These are phyloP conservation scores for Neurospora sp. DNA, from an alignment of 495 filamentous ascomycete genomes.

Conservation along the genomic window DNA sequence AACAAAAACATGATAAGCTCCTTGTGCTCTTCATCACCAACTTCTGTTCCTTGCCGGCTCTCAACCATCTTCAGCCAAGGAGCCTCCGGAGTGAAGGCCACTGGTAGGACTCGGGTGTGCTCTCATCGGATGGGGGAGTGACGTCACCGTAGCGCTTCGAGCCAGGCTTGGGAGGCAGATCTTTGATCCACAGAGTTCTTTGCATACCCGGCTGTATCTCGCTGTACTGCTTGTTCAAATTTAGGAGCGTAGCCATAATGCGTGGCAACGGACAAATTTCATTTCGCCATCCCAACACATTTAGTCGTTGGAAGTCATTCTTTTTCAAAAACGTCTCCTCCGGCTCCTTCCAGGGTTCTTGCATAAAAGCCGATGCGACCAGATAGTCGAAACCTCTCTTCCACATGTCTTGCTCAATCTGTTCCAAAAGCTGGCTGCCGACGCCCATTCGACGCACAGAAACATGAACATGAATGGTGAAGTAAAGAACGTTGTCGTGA, in stretches of 20 bases:
- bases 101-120: neutral
- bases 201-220: neutral
- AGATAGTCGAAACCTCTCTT: neutral
- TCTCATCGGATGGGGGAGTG: neutral
- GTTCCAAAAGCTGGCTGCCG: neutral
- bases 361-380: neutral
- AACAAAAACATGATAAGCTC: neutral
- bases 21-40: neutral
- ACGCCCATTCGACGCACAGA: neutral
- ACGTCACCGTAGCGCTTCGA: neutral
- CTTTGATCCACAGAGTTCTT: neutral
- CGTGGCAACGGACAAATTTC: neutral
- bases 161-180: neutral
- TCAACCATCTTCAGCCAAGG: neutral
- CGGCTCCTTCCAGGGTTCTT: neutral
- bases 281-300: neutral
- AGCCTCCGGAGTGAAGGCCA: neutral
- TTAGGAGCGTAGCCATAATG: neutral
- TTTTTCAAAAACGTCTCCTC: neutral
- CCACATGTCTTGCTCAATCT: neutral
- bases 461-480: neutral
- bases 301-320: neutral
- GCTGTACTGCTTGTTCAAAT: neutral
- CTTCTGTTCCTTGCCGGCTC: neutral
- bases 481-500: neutral